phyloP scores from a whole-genome alignment of 2,329 filamentous ascomycete genomes.

The Fusarium multiceps region DNA sequence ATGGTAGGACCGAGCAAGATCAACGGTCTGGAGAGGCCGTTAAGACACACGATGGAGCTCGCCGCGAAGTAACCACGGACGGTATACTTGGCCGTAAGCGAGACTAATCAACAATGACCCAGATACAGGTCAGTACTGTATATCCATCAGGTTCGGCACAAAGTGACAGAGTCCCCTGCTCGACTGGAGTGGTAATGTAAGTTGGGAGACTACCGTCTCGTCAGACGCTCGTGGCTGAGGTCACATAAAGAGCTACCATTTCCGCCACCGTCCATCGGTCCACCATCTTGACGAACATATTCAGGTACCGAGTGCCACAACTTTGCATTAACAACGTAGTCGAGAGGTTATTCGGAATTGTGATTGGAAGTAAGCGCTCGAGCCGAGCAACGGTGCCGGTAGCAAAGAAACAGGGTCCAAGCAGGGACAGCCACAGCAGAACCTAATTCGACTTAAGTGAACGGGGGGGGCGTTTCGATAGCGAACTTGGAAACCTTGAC shows the following conservation, averaged over 20 bases:
- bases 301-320: constrained; percentile 41
- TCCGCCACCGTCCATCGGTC: constrained; percentile 32
- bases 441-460: constrained; percentile 1
- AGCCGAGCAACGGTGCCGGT: constrained; percentile 35
- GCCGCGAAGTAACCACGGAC: background rate
- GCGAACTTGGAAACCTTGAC: constrained; percentile 19
- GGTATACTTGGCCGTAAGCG: background rate
- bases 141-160: constrained; percentile 11
- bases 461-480: constrained; percentile 16
- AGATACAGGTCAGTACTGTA: constrained; percentile 12
- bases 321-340: constrained; percentile 18
- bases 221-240: constrained; percentile 35
- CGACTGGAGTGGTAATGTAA: constrained; percentile 12
- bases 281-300: constrained; percentile 29
- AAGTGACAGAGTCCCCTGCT: constrained; percentile 18
- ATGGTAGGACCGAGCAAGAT: constrained; percentile 1
- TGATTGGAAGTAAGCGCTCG: constrained; percentile 24
- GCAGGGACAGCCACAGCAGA: constrained; percentile 35
- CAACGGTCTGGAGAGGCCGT: constrained; percentile 4
- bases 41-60: constrained; percentile 27
- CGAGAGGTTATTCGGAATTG: constrained; percentile 13
- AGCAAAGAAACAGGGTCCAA: constrained; percentile 35
- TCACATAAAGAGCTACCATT: constrained; percentile 16
- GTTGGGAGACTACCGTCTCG: constrained; percentile 13
- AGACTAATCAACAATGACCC: background rate